Evolutionary conservation across 2,329 filamentous ascomycete genomes (phyloP), one percentile per base, ranked within the genome.

Genomic region (Pseudocercospora eumusae): DNA sequence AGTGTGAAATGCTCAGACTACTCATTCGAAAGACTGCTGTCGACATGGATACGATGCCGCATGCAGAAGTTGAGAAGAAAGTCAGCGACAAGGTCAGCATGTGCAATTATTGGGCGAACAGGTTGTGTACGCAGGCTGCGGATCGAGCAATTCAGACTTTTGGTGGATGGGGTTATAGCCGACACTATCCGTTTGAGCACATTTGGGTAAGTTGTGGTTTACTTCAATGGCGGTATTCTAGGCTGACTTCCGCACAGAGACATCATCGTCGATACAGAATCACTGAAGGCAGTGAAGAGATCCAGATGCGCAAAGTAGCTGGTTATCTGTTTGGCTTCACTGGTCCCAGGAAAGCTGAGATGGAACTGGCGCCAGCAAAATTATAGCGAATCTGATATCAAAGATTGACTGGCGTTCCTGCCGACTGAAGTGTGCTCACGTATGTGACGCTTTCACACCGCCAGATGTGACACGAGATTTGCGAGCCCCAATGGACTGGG

Each of bases 61-160:
- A 82, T 64, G 72, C 81, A 6, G 81, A 82, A 33, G 84, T 88
- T 27, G 85, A 87, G 75, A 79, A 77, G 69, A 79, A 78, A 65
- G 75, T 88, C n/a, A 83, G 83, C 23, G 83, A 86, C 70, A 85
- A 86, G 70, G 84, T 88, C 28, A 81, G 79, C 58, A 87, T 88
- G 85, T 88, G 86, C 74, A 88, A 87, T 69, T 88, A 86, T 71
- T 88, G 83, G 79, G 85, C 84, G 0, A 87, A 87, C 68, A 75
- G 85, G 36, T 72, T 88, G 40, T 86, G 82, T 57, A 84, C 81
- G 10, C 79, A 87, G 69, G 83, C 85, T 2, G 85, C 85, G 1
- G 86, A 88, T 69, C 77, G 81, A 28, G 85, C 85, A 2, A 88
- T 88, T 27, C 85, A 88, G 76, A 81, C 86, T 10, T 81, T 85